Conservation (phyloP, 129 eudicot species). For the Flaveria bidentis region DNA sequence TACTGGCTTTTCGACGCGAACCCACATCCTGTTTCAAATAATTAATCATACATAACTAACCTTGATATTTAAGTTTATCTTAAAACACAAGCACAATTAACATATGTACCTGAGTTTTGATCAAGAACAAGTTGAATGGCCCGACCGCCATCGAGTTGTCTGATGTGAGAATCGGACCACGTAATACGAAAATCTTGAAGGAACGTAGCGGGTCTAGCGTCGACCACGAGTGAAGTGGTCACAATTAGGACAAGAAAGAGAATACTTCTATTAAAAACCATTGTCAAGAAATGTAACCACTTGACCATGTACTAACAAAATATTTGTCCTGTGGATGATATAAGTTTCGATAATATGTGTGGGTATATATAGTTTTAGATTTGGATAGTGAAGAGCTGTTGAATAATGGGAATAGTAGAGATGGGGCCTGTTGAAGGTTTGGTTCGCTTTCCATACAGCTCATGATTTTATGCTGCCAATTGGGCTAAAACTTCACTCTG, state of each 20-base stretch:
- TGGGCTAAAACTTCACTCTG: conserved; percentile 16
- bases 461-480: conserved; percentile 54
- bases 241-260: conserved; percentile 25
- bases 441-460: conserved; percentile 63
- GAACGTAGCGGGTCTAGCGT: conserved; percentile 71
- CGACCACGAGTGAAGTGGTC: conserved; percentile 13
- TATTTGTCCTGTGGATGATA: conserved; percentile 28
- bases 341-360: conserved; percentile 17
- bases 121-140: conserved; percentile 80
- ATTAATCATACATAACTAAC: not conserved
- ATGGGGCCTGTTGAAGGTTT: conserved; percentile 26
- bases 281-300: conserved; percentile 23
- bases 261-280: conserved; percentile 18
- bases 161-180: conserved; percentile 81
- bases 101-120: conserved; percentile 59
- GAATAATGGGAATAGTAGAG: conserved; percentile 22
- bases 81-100: not conserved
- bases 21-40: conserved; percentile 52
- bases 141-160: conserved; percentile 64
- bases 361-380: conserved; percentile 23
- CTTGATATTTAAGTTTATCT: not conserved
- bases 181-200: conserved; percentile 69
- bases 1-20: conserved; percentile 72
- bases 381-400: conserved; percentile 25
- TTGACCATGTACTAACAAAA: conserved; percentile 14